A percentile compares a stretch with the other conserved stretches of the same genome.
phyloP scores from a whole-genome alignment of 2,329 filamentous ascomycete genomes.

The Dendrostoma leiphaemia region DNA sequence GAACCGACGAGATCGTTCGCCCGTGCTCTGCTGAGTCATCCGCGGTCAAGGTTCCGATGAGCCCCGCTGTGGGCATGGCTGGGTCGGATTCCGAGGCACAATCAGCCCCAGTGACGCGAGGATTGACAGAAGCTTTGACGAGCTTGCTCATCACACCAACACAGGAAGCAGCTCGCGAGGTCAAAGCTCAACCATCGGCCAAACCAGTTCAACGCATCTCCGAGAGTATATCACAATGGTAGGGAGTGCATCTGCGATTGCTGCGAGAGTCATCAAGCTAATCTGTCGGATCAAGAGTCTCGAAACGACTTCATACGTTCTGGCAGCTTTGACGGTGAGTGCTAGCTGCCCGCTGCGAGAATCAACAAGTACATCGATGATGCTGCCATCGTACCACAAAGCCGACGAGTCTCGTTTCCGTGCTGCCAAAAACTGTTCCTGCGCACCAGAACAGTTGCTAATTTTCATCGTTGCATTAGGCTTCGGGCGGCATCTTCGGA shows the following conservation, averaged over 20 bases:
- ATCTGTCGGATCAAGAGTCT: slow-evolving; percentile 7
- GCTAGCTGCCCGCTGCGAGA: not conserved
- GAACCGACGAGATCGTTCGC: too few relatives aligned
- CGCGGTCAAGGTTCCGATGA: too few relatives aligned
- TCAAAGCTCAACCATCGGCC: not conserved
- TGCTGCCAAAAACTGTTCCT: not conserved
- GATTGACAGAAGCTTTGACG: not conserved
- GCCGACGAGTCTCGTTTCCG: not conserved
- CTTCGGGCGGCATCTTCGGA: slow-evolving; percentile 82
- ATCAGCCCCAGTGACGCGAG: too few relatives aligned
- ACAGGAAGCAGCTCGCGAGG: too few relatives aligned
- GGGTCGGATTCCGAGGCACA: too few relatives aligned
- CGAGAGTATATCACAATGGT: slow-evolving; percentile 11
- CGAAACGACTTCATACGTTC: slow-evolving; percentile 16
- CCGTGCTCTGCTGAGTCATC: too few relatives aligned
- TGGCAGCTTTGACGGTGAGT: slow-evolving; percentile 18
- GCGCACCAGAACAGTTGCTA: not conserved
- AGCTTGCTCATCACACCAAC: too few relatives aligned
- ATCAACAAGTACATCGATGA: not conserved
- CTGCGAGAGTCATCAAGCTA: not conserved
- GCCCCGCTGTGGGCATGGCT: too few relatives aligned
- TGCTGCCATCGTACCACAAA: not conserved
- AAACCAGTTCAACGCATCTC: not conserved
- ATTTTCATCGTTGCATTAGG: slow-evolving; percentile 30
- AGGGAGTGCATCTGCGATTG: not conserved